A percentile compares a stretch with the other conserved stretches of the same genome.
phyloP scores from a whole-genome alignment of 345 rosid species.

The Acer saccharum region DNA sequence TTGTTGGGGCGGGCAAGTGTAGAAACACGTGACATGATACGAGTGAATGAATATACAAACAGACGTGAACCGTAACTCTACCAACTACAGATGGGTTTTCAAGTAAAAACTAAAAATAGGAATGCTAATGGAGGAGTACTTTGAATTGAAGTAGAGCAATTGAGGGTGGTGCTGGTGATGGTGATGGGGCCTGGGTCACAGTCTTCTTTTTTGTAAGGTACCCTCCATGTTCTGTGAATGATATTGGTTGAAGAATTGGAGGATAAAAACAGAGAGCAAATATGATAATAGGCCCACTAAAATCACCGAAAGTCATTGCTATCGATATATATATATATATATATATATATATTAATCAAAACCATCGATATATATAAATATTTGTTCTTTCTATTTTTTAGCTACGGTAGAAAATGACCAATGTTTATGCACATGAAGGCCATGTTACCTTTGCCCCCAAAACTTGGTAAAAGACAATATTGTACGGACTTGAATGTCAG shows the following conservation, averaged over 20 bases:
- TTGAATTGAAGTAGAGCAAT: neutral
- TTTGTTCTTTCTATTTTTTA: too few species aligned
- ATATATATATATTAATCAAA: neutral
- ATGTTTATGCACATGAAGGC: constrained; percentile 15
- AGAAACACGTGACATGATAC: too few species aligned
- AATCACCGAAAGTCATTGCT: constrained; percentile 22
- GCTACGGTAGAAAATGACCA: constrained; percentile 12
- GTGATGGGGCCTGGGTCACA: neutral
- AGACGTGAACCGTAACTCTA: neutral
- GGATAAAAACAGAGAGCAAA: constrained; percentile 4
- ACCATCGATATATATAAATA: neutral
- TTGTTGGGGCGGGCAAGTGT: too few species aligned
- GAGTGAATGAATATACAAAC: too few species aligned
- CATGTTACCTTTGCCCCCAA: constrained; percentile 29
- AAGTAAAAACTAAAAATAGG: neutral
- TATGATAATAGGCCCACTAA: constrained; percentile 14
- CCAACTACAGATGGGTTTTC: neutral
- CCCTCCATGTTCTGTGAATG: constrained; percentile 30
- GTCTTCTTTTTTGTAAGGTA: neutral
- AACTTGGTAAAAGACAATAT: neutral
- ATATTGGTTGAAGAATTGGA: constrained; percentile 2
- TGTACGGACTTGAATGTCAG: constrained; percentile 9
- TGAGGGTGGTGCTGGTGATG: neutral
- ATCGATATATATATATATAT: too few species aligned
- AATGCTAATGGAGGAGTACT: neutral